Base-by-base conservation (phyloP, 106 monocot species). In the Triglochin maritima region DNA sequence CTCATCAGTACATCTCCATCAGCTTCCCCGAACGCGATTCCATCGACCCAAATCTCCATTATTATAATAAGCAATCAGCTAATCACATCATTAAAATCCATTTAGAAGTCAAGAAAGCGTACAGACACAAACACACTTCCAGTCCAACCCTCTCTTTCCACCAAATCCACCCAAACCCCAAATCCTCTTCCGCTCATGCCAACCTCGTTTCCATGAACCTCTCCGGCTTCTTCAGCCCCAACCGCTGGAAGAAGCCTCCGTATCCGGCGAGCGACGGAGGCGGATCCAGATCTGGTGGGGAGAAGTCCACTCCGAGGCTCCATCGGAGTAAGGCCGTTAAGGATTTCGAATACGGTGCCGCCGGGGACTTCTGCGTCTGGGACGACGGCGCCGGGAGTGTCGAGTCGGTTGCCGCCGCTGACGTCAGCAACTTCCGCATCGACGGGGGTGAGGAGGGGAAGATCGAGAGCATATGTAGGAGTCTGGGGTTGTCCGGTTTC, bases 301-400 rank as follows among this genome's bases (percentile, higher is more conserved):
- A 62, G 43, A 44, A 44, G 45, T 44, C 11, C 13, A 17, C 48
- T 14, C 79, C 73, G 52, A 69, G 75, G 53, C 77, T 88, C 29
- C 83, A 85, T 44, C 82, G 88, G 55, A 76, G 79, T 29, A 92
- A 92, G 77, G 92, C 87, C 49, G 66, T 50, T 49, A 85, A 85
- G 79, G 68, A 88, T 74, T 79, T 85, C 57, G 85, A 75, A n/a
- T 83, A 83, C 69, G 81, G 77, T 4, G 65, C 66, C 17, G 66
- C 17, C 46, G 68, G 10, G 13, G 9, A 29, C 55, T 47, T 50
- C 46, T 4, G 47, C 58, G n/a, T 63, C 78, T 60, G 44, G 12
- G 5, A 41, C 44, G 70, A 52, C 15, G 49, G 62, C 43, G 62
- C 64, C 13, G 9, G 47, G 52, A 50, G 79, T 9, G 51, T 55